Evolutionary conservation across 2,329 filamentous ascomycete species (phyloP), one percentile per base, ranked within the genome.

Genomic region (Cercospora canescens): DNA sequence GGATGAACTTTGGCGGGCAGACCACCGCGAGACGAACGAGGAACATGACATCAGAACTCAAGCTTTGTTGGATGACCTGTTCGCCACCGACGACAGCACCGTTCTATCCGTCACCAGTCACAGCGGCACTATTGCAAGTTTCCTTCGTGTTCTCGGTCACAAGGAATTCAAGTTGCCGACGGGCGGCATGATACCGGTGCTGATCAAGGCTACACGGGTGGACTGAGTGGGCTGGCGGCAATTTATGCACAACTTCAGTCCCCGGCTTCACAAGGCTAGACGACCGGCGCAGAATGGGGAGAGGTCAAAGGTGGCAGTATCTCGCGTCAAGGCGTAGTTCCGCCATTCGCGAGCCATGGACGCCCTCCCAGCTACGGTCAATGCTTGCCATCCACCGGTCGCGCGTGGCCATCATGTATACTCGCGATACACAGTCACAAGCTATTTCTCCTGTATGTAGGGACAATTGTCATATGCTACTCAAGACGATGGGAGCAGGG

Each of bases 81-180:
- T 88, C 64, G 71, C 71, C 0, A 74, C 76, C 24, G 84, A 87
- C 64, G 71, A 74, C 8, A 82, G 76, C 67, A 80, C 79, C 0
- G 84, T 83, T 58, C 74, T 89, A 11, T 85, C 83, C 3, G 76
- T 89, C 45, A 88, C 86, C 1, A 82, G 82, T 45, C 87, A 89
- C 74, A 87, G 85, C 1, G 86, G 86, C 0, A 84, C 84, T 5
- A 88, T 89, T 67, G 82, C 80, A 4, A 84, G 84, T 70, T 76
- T 88, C 26, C 72, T 89, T 67, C 74, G 80, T 66, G 75, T 78
- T 3, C 35, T 75, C 9, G 81, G 81, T 0, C 84, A 86, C 75
- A 76, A 81, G 8, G 59, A 70, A 32, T 86, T 86, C 73, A 70
- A 73, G 8, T 68, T 86, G 66, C 76, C 74, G 34, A 86, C 84